phyloP scores from a whole-genome alignment of 2,329 filamentous ascomycete species.

The Cladophialophora chaetospira region DNA sequence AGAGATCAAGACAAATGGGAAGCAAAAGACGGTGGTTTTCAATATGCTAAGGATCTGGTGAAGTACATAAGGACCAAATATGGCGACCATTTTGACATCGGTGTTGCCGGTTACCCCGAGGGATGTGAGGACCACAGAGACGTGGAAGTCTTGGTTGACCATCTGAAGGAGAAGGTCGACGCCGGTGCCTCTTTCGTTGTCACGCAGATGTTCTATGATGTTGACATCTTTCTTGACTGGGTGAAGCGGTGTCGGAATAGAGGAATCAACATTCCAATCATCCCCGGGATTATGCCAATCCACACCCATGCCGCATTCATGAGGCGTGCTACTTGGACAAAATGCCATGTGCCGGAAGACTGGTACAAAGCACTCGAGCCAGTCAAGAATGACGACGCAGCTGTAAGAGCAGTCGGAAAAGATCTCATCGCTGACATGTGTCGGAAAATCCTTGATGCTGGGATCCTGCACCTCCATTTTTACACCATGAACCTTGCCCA shows the following conservation, averaged over 20 bases:
- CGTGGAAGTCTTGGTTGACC: conserved; percentile 79
- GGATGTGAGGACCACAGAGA: conserved; percentile 92
- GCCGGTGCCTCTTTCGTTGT: conserved; percentile 91
- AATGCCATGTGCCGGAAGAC: conserved; percentile 75
- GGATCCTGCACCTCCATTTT: conserved; percentile 89
- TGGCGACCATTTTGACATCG: conserved; percentile 92
- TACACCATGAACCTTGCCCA: conserved; percentile 99
- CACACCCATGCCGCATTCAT: conserved; percentile 93
- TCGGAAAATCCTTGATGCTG: conserved; percentile 76
- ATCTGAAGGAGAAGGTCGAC: conserved; percentile 96
- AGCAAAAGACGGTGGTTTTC: conserved; percentile 81
- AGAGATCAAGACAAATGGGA: conserved; percentile 93
- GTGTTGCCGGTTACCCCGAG: conserved; percentile 94
- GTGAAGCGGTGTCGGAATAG: conserved; percentile 79
- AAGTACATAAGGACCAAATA: conserved; percentile 78
- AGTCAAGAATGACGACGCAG: conserved; percentile 93
- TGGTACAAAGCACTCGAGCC: conserved; percentile 85
- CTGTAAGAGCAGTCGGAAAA: conserved; percentile 87
- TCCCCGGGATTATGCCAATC: conserved; percentile 90
- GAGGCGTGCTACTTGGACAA: conserved; percentile 86
- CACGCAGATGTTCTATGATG: conserved; percentile 99
- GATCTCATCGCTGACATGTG: conserved; percentile 87
- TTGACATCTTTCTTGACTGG: conserved; percentile 91
- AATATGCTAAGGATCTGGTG: conserved; percentile 89
- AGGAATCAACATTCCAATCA: conserved; percentile 80